A percentile compares a stretch with the other conserved stretches of the same genome.
Evolutionary conservation across 371 early-diverging fungal genomes (phyloP).

Genomic region (Quaeritorhiza haematococci): DNA sequence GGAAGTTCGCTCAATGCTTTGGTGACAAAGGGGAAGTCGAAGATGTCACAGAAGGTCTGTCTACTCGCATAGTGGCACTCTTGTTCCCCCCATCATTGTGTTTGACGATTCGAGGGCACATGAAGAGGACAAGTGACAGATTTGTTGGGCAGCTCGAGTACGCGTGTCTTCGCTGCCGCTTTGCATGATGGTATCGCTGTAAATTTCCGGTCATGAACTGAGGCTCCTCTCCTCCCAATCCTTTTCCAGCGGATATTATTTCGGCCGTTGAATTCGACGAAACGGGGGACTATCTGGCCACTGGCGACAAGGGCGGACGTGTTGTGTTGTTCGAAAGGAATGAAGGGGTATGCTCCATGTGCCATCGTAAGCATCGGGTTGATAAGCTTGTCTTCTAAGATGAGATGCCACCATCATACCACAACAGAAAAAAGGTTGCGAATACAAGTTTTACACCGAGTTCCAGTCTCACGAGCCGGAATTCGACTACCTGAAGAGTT

Average conservation of each 20-base stretch:
- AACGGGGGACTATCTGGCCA: constrained; percentile 94
- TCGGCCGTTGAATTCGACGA: constrained; percentile 97
- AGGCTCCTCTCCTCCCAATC: not conserved
- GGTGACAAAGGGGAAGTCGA: constrained; percentile 97
- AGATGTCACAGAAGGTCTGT: constrained; percentile 93
- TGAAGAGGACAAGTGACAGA: too few relatives aligned
- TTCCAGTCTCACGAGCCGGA: constrained; percentile 99
- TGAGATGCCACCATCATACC: not conserved
- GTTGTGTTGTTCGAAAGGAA: constrained; percentile 96
- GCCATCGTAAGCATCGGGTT: not conserved
- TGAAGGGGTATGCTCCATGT: constrained; percentile 70
- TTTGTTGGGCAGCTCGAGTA: too few relatives aligned
- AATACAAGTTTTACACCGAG: constrained; percentile 97
- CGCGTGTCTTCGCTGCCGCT: too few relatives aligned
- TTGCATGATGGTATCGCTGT: too few relatives aligned
- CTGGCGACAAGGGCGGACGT: constrained; percentile 96
- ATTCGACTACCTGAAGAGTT: constrained; percentile 98
- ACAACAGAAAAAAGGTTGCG: constrained; percentile 93
- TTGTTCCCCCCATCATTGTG: too few relatives aligned
- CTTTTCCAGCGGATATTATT: constrained; percentile 86
- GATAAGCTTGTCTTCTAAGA: not conserved
- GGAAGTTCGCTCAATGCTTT: constrained; percentile 98
- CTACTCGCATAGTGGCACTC: too few relatives aligned
- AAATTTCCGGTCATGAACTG: too few relatives aligned
- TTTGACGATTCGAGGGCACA: too few relatives aligned